Evolutionary conservation across 2,329 filamentous ascomycete genomes (phyloP).

Genomic region (Orbilia blumenaviensis): DNA sequence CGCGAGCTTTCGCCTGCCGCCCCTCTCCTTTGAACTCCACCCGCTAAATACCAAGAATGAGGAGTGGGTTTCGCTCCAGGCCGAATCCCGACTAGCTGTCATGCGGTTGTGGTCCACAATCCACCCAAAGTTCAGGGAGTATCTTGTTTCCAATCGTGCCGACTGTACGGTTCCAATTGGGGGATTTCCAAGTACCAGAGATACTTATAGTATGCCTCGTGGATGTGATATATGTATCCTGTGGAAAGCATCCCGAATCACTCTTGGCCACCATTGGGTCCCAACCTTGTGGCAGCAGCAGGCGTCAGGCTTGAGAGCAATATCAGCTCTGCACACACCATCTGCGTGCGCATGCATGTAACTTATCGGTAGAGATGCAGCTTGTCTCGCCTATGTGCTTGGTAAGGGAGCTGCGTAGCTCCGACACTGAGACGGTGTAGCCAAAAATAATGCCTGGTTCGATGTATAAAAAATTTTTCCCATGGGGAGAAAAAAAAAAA

Average conservation of each 20-base stretch:
- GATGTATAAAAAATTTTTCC: slow-evolving; percentile 26
- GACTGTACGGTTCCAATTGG: slow-evolving; percentile 22
- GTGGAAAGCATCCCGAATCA: slow-evolving; percentile 4
- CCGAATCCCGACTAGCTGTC: slow-evolving; percentile 40
- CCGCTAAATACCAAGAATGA: slow-evolving; percentile 42
- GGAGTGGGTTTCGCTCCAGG: slow-evolving; percentile 41
- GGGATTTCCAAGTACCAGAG: slow-evolving; percentile 16
- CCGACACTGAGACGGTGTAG: slow-evolving; percentile 20
- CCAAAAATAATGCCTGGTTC: slow-evolving; percentile 44
- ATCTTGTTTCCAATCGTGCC: slow-evolving; percentile 32
- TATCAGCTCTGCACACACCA: slow-evolving; percentile 17
- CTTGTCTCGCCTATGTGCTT: slow-evolving; percentile 50
- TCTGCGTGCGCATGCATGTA: slow-evolving; percentile 36
- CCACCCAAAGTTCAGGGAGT: slow-evolving; percentile 14
- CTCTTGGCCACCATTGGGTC: background rate
- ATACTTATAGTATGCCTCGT: slow-evolving; percentile 14
- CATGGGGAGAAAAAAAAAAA: background rate
- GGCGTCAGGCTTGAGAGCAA: background rate
- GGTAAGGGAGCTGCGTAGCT: slow-evolving; percentile 19
- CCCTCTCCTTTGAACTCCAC: slow-evolving; percentile 35
- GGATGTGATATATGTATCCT: slow-evolving; percentile 23
- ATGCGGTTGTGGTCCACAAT: slow-evolving; percentile 40
- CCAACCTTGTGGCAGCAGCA: slow-evolving; percentile 11
- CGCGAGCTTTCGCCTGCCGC: slow-evolving; percentile 28
- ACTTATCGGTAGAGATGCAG: slow-evolving; percentile 48